Evolutionary conservation across 2,329 filamentous ascomycete species (phyloP).

Genomic region (Fonsecaea monophora): DNA sequence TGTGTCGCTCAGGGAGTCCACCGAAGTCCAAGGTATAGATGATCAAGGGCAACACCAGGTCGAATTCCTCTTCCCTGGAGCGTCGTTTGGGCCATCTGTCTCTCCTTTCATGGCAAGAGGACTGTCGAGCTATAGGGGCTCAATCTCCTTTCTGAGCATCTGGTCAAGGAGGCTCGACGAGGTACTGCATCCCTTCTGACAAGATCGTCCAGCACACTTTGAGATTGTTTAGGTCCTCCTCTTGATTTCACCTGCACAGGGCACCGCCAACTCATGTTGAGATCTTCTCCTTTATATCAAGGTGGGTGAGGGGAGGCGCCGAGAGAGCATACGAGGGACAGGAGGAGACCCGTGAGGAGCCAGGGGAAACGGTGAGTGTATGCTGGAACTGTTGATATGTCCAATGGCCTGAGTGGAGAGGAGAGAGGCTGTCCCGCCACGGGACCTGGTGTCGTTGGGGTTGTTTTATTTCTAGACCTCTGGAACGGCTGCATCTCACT

Average conservation of each 20-base stretch:
- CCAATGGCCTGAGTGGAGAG: background rate
- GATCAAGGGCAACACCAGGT: background rate
- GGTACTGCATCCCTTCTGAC: constrained; percentile 3
- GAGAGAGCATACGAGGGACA: background rate
- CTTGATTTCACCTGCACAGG: constrained; percentile 17
- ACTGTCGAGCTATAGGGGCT: background rate
- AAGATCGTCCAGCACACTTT: background rate
- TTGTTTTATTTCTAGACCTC: constrained; percentile 1
- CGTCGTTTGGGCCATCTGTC: constrained; percentile 18
- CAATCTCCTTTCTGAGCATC: background rate
- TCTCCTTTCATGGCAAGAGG: constrained; percentile 10
- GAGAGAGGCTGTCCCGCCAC: background rate
- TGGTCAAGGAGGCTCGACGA: background rate
- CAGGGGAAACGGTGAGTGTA: background rate
- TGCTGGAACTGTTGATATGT: background rate
- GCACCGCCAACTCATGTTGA: background rate
- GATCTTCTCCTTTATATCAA: background rate
- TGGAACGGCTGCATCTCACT: background rate
- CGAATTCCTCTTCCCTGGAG: constrained; percentile 22
- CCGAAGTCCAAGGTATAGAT: background rate
- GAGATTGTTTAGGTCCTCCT: constrained; percentile 19
- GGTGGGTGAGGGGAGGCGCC: background rate
- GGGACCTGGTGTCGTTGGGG: background rate
- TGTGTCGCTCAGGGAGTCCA: background rate
- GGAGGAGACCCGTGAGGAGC: background rate